Percentiles rank a stretch among this genome's conserved stretches.
These are phyloP conservation scores for Pelargonium fulgidum DNA, from an alignment of 441 rosid genomes.

Conservation along the genomic window DNA sequence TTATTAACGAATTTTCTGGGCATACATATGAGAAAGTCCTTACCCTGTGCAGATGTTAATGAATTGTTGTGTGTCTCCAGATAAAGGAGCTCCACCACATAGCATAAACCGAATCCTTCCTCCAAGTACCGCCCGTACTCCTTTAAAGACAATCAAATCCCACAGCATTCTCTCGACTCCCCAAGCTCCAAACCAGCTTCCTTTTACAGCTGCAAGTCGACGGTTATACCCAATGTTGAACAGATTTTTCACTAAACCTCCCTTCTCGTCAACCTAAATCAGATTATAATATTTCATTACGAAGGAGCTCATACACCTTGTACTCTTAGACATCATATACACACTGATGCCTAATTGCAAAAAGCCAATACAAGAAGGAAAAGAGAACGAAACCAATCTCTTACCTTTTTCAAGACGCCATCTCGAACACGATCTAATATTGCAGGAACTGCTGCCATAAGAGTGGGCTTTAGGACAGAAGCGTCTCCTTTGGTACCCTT, in stretches of 20 bases:
- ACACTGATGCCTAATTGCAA: constrained; percentile 1
- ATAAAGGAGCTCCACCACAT: constrained; percentile 92
- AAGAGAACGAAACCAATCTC: neutral
- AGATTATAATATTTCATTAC: constrained; percentile 13
- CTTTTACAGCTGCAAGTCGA: constrained; percentile 64
- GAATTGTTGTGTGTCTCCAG: constrained; percentile 78
- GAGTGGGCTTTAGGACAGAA: constrained; percentile 66
- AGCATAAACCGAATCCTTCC: constrained; percentile 68
- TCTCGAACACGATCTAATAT: constrained; percentile 81
- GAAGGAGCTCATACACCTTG: constrained; percentile 9
- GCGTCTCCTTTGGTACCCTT: constrained; percentile 94
- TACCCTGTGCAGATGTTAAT: constrained; percentile 96
- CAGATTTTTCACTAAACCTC: constrained; percentile 60
- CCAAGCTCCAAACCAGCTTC: constrained; percentile 98
- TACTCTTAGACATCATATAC: constrained; percentile 7
- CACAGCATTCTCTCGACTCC: constrained; percentile 68
- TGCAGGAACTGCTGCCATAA: constrained; percentile 89
- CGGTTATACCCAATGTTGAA: constrained; percentile 68
- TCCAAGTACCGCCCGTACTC: constrained; percentile 65
- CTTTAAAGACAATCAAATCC: constrained; percentile 62
- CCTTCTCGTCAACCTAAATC: constrained; percentile 68
- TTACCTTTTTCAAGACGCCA: constrained; percentile 77
- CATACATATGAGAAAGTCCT: constrained; percentile 18
- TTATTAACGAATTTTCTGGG: neutral
- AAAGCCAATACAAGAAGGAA: constrained; percentile 9